Percentiles rank a stretch among this genome's conserved stretches.
Evolutionary conservation across 768 basidiomycete species (phyloP).

Genomic region (Hydnomerulius pinastri): DNA sequence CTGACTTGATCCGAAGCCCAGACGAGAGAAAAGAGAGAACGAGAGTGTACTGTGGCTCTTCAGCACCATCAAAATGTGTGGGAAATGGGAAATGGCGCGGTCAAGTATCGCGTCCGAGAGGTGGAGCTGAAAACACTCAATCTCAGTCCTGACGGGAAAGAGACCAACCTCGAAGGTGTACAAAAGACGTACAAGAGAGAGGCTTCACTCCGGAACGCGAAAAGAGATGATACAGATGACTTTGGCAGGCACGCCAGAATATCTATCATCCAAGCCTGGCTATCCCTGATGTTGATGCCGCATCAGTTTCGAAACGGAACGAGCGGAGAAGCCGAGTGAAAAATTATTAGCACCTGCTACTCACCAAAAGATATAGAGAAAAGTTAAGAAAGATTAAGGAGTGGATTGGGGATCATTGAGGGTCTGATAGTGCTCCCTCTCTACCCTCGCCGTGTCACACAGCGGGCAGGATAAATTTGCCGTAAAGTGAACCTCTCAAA

Average conservation of each 20-base stretch:
- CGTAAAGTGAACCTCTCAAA: background rate
- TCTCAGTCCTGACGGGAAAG: background rate
- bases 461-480: constrained; percentile 10
- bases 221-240: background rate
- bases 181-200: constrained; percentile 1
- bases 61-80: constrained; percentile 33
- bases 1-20: constrained; percentile 27
- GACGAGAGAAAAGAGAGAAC: constrained; percentile 41
- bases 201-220: background rate
- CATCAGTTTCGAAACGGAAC: constrained; percentile 1
- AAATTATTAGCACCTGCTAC: constrained; percentile 4
- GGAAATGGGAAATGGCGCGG: background rate
- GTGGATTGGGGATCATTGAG: constrained; percentile 10
- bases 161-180: background rate
- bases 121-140: background rate
- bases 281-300: background rate
- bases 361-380: constrained; percentile 1
- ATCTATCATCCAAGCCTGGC: background rate
- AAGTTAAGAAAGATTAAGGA: constrained; percentile 10
- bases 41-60: constrained; percentile 33
- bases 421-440: background rate
- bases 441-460: constrained; percentile 23
- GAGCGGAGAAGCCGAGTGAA: background rate
- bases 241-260: background rate
- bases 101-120: constrained; percentile 3